phyloP scores from a whole-genome alignment of 1,284 basidiomycete genomes.

The Malassezia arunalokei region DNA sequence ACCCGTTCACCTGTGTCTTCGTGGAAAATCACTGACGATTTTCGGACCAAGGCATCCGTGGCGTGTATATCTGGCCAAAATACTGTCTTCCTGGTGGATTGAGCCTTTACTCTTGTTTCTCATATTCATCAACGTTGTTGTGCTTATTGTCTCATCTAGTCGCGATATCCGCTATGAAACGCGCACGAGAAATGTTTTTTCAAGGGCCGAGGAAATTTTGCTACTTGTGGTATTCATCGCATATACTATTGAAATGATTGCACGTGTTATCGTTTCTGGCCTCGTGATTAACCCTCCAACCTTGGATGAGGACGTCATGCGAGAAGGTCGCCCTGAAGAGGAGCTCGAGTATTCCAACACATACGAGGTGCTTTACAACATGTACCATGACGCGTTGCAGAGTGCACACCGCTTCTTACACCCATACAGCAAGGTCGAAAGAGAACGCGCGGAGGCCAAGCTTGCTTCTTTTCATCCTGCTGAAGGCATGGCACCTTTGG shows the following conservation, averaged over 20 bases:
- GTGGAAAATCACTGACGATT: conserved; percentile 67
- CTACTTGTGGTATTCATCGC: conserved; percentile 70
- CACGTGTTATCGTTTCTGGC: conserved; percentile 80
- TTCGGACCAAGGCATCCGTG: conserved; percentile 54
- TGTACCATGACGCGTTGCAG: not conserved
- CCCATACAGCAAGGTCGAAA: conserved; percentile 4
- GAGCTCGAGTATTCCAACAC: conserved; percentile 8
- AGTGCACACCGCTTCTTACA: not conserved
- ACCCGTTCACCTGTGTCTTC: conserved; percentile 47
- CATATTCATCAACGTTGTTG: conserved; percentile 71
- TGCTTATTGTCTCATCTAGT: conserved; percentile 69
- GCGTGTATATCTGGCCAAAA: conserved; percentile 18
- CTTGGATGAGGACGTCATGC: conserved; percentile 7
- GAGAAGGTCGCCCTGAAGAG: not conserved
- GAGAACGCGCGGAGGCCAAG: conserved; percentile 1
- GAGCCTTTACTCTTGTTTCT: conserved; percentile 72
- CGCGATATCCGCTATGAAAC: conserved; percentile 65
- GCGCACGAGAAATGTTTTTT: conserved; percentile 64
- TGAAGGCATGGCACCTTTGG: conserved; percentile 1
- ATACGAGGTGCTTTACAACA: not conserved
- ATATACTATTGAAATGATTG: conserved; percentile 81
- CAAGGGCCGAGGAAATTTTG: conserved; percentile 37
- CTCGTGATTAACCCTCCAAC: conserved; percentile 69
- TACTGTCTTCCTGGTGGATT: conserved; percentile 56
- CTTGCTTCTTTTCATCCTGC: conserved; percentile 1